Evolutionary conservation across 352 stramenopile species (phyloP).

Genomic region (Globisporangium middletonii): DNA sequence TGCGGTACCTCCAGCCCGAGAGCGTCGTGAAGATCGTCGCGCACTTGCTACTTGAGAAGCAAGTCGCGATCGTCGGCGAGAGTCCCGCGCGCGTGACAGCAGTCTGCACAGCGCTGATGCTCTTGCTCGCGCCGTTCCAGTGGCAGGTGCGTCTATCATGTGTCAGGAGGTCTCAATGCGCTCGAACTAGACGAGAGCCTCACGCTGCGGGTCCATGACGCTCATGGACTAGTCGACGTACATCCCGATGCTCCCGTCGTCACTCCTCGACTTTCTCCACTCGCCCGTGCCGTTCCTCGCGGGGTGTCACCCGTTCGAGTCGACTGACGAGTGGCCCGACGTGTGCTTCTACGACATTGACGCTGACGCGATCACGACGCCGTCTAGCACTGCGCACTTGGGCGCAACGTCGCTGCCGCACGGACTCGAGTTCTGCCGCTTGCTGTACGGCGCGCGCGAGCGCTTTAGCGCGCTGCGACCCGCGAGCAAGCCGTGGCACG

Average conservation of each 20-base stretch:
- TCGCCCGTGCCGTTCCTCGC: constrained; percentile 79
- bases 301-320: constrained; percentile 48
- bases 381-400: constrained; percentile 38
- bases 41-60: constrained; percentile 72
- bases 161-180: not conserved
- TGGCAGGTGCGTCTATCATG: constrained; percentile 41
- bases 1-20: constrained; percentile 48
- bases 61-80: constrained; percentile 74
- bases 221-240: constrained; percentile 55
- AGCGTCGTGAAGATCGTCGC: constrained; percentile 68
- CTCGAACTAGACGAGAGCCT: not conserved
- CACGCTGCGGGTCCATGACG: not conserved
- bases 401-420: constrained; percentile 46
- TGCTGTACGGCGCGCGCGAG: constrained; percentile 50
- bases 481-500: constrained; percentile 61
- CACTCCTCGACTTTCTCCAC: constrained; percentile 75
- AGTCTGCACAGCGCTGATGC: constrained; percentile 58
- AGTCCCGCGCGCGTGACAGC: constrained; percentile 60
- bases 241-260: constrained; percentile 70
- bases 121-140: constrained; percentile 75
- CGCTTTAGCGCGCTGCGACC: constrained; percentile 36
- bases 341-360: constrained; percentile 86
- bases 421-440: constrained; percentile 45
- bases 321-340: constrained; percentile 73
- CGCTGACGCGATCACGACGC: constrained; percentile 36